Conservation (phyloP, 805 yeast species). For the Clavispora phyllophila region DNA sequence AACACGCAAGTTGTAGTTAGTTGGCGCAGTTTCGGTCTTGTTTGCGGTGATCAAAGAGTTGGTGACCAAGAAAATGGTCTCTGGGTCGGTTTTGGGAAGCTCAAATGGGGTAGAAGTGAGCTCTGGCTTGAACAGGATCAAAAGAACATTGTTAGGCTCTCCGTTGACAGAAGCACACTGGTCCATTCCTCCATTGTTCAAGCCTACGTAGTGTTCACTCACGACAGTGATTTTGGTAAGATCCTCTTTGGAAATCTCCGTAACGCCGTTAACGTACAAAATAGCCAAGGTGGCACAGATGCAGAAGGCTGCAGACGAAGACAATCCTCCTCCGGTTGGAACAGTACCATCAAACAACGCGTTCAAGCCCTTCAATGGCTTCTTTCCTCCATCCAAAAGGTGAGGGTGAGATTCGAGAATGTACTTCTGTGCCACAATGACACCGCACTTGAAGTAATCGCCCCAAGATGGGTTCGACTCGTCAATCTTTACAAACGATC, state of each 20-base stretch:
- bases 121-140: conserved; percentile 57
- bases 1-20: conserved; percentile 64
- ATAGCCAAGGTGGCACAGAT: conserved; percentile 58
- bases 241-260: conserved; percentile 41
- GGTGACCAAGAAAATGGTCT: conserved; percentile 53
- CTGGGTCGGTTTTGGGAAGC: conserved; percentile 44
- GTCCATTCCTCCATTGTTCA: conserved; percentile 78
- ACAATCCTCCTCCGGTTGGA: conserved; percentile 68
- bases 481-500: conserved; percentile 43
- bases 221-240: conserved; percentile 57
- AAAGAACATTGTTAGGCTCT: conserved; percentile 49
- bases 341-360: conserved; percentile 58
- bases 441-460: conserved; percentile 65
- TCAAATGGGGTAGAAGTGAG: conserved; percentile 50
- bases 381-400: conserved; percentile 13
- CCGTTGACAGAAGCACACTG: conserved; percentile 71
- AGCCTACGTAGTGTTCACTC: conserved; percentile 68
- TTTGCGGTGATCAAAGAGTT: conserved; percentile 59
- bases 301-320: conserved; percentile 69
- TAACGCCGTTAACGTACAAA: conserved; percentile 47
- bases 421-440: conserved; percentile 52
- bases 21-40: conserved; percentile 66
- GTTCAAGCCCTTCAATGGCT: conserved; percentile 43
- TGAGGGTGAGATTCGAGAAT: conserved; percentile 31
- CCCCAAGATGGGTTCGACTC: conserved; percentile 52